Base-by-base conservation (phyloP, 192 early-diverging fungal species). In the Chytriomyces confervae region DNA sequence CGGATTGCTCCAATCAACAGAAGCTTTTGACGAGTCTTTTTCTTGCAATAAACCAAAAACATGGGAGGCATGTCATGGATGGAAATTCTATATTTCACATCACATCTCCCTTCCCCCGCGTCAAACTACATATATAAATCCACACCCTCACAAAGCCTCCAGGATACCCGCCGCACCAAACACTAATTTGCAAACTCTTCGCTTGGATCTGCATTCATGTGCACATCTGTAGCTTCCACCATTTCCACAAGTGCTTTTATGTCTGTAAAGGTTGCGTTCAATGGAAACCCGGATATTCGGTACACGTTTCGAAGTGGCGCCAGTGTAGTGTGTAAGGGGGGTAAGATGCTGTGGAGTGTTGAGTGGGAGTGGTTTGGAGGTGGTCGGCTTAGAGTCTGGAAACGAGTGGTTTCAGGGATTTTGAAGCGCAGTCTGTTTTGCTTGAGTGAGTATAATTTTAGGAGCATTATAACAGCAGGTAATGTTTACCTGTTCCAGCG, bases 401-500 rank as follows among this genome's bases (percentile, higher is more conserved):
- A 0, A 87, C 60, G 18, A 87, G 43, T 6, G 81, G 65, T 50
- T 85, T 79, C 20, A n/a, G 85, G 72, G 20, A 79, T 61, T n/a
- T n/a, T n/a, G n/a, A 80, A 83, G 45, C 79, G 81, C 65, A 83
- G 67, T 67, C 84, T 85, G 44, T 2, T 10, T n/a, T 29, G 0
- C 16, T 8, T 8, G 44, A 43, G 44, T 16, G 51, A 51, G 50
- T 13, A 61, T 44, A n/a, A n/a, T 6, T 66, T 66, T 27, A n/a
- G 44, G 16, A 63, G 72, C 7, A 8, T 10, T 63, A 11, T 8
- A 29, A 48, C 13, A 50, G 53, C 20, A n/a, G n/a, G n/a, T n/a
- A n/a, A n/a, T n/a, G n/a, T 50, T 11, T 75, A 89, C 82, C 89
- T 61, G 66, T 90, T 90, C 89, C 89, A 90, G 43, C 86, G 83